These are phyloP conservation scores for Sistotremastrum niveocremeum DNA, from an alignment of 768 basidiomycete genomes.

Conservation along the genomic window DNA sequence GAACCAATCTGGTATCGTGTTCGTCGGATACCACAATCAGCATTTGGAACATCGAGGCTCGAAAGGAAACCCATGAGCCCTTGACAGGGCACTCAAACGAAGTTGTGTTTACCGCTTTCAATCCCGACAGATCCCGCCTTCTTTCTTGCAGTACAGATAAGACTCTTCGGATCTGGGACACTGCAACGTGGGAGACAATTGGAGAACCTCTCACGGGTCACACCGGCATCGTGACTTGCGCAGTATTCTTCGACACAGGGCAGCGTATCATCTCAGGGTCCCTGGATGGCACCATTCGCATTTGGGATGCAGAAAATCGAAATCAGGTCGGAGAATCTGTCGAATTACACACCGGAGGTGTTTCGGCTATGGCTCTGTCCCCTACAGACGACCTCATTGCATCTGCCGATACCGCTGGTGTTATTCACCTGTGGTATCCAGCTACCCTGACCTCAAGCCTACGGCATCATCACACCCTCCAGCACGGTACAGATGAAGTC, in stretches of 20 bases:
- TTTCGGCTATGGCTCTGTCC: too few relatives aligned
- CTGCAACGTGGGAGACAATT: slow-evolving; percentile 8
- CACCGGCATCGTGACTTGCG: slow-evolving; percentile 3
- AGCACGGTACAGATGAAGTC: too few relatives aligned
- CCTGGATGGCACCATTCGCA: not conserved
- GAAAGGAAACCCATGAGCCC: not conserved
- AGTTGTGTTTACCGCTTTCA: slow-evolving; percentile 5
- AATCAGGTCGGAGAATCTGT: not conserved
- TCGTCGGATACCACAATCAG: slow-evolving; percentile 3
- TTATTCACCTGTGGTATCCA: too few relatives aligned
- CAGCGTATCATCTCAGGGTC: slow-evolving; percentile 6
- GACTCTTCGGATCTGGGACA: slow-evolving; percentile 13
- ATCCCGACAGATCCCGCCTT: slow-evolving; percentile 10
- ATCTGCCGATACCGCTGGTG: too few relatives aligned
- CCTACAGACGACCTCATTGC: too few relatives aligned
- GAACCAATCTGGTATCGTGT: slow-evolving; percentile 4
- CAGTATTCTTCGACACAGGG: slow-evolving; percentile 10
- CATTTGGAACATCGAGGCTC: slow-evolving; percentile 1
- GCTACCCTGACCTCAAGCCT: too few relatives aligned
- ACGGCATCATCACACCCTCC: too few relatives aligned
- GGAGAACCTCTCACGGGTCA: slow-evolving; percentile 10
- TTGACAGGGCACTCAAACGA: not conserved
- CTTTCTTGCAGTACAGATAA: slow-evolving; percentile 13
- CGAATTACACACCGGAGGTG: too few relatives aligned
- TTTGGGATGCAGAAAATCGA: slow-evolving; percentile 1